Base-by-base conservation (phyloP, 192 early-diverging fungal species). In the Pecoramyces ruminantium region DNA sequence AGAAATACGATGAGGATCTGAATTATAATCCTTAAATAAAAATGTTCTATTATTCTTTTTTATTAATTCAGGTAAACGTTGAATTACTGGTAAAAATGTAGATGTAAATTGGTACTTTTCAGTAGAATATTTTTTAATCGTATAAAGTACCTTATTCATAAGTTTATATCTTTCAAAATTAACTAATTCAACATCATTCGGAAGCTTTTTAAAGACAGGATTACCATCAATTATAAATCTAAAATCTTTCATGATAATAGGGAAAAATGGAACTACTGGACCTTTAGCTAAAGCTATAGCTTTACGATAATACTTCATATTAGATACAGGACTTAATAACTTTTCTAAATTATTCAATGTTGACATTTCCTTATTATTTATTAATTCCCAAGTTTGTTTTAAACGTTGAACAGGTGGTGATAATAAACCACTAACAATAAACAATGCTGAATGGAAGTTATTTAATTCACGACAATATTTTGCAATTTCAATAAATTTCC, bases 201-300 rank as follows among this genome's bases (percentile, higher is more conserved):
- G 25, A n/a, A 67, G 25, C 25, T 4, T n/a, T 67, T 67, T 67
- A n/a, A 67, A 67, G 9, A 17, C 89, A 25, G 87, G 85, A 39
- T 91, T 93, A n/a, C 93, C 93, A 78, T 94, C 92, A 79, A 93
- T 83, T 42, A 92, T 85, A 82, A 94, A 92, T 18, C 90, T 92
- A 29, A 92, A 85, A 80, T 94, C 93, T 80, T 94, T 94, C 78
- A 94, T 86, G 11, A 92, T 84, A 13, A 92, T 83, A 0, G 92
- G 92, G 27, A 94, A 86, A 79, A 93, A 94, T 25, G 90, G 89
- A 29, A 93, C 84, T 1, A 85, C 83, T 13, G 87, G 88, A 21
- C 85, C 30, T 30, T 83, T 84, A 17, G 84, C 86, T 0, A 77
- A 77, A 29, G 83, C 85, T 13, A 93, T 84, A 2, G 88, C 87